phyloP scores from a whole-genome alignment of 106 monocot genomes.

The Dendrobium officinale region DNA sequence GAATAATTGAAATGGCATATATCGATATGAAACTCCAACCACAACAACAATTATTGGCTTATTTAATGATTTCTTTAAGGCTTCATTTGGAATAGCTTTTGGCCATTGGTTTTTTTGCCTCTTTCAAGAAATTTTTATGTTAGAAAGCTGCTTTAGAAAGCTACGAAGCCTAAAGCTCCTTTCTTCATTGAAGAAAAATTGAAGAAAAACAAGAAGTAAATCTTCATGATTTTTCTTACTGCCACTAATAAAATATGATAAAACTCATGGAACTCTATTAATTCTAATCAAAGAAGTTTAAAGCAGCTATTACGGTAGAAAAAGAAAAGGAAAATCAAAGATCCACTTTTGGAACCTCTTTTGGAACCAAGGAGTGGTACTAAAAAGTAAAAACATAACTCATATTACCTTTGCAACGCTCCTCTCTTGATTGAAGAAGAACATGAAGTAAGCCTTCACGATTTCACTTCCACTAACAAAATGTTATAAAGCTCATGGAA shows the following conservation, averaged over 20 bases:
- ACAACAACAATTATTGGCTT: not conserved
- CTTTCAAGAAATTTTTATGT: too few species aligned
- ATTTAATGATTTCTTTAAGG: too few species aligned
- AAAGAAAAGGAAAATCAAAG: not conserved
- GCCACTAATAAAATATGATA: not conserved
- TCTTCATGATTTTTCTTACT: not conserved
- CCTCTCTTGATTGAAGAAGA: not conserved
- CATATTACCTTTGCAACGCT: too few species aligned
- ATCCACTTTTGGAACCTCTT: not conserved
- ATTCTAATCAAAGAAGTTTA: not conserved
- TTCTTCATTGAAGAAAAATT: not conserved
- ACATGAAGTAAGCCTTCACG: not conserved
- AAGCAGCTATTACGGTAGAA: not conserved
- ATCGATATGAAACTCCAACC: not conserved
- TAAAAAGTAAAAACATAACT: too few species aligned
- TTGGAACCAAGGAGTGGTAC: not conserved
- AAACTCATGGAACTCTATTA: not conserved
- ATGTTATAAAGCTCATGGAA: not conserved
- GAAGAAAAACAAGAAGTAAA: not conserved
- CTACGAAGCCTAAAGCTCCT: not conserved
- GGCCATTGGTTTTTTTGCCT: too few species aligned
- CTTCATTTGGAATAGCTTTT: too few species aligned
- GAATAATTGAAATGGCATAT: not conserved
- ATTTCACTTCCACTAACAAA: not conserved
- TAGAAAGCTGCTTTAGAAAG: too few species aligned